phyloP scores from a whole-genome alignment of 2,329 filamentous ascomycete genomes.

The Fusarium temperatum region DNA sequence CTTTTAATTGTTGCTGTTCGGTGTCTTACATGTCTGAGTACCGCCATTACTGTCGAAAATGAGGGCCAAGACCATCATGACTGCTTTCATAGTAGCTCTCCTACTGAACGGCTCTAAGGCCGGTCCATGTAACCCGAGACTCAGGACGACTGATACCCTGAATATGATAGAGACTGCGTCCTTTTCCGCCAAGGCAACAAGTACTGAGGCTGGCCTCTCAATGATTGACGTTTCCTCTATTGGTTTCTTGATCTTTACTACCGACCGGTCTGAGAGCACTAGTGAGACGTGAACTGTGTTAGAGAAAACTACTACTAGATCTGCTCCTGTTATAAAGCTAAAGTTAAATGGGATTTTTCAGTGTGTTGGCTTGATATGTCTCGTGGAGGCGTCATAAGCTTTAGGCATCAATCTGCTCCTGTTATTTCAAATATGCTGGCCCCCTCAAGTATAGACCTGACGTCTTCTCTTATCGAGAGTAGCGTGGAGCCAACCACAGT shows the following conservation, averaged over 20 bases:
- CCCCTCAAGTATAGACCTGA: background rate
- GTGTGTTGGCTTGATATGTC: no score
- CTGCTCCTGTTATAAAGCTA: no score
- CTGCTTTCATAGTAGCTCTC: background rate
- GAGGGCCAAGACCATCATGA: background rate
- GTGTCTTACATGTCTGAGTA: background rate
- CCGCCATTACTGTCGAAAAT: background rate
- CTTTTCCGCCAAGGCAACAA: no score
- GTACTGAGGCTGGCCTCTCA: background rate
- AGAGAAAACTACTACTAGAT: background rate
- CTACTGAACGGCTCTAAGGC: fast-evolving
- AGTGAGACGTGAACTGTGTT: background rate
- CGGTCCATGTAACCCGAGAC: background rate
- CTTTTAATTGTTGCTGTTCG: background rate
- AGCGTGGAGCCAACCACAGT: background rate
- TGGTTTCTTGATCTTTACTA: background rate
- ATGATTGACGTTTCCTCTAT: background rate
- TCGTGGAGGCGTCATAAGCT: no score
- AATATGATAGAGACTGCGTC: fast-evolving
- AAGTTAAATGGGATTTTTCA: no score
- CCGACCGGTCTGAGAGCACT: background rate
- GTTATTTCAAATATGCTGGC: fast-evolving
- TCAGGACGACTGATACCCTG: background rate
- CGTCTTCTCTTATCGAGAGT: background rate
- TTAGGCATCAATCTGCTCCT: no score